Base-by-base conservation (phyloP, 768 basidiomycete species). In the Naganishia onofrii region DNA sequence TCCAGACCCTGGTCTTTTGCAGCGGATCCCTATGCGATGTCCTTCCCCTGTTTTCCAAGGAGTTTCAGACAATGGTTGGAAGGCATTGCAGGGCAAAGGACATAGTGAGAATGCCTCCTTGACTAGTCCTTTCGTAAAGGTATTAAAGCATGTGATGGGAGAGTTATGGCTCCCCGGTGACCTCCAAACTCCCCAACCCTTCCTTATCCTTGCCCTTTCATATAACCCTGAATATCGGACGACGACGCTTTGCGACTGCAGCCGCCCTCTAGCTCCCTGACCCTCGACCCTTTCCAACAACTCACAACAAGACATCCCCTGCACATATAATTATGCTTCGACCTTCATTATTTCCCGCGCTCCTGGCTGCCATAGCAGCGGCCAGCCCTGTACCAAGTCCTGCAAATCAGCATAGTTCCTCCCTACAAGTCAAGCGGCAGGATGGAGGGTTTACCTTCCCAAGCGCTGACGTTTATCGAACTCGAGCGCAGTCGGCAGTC, bases 401-500 rank as follows among this genome's bases (percentile, higher is more conserved):
- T 51, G 3, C 23, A 7, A 51, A 51, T 23, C 21, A 51, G 21
- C 48, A 7, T 4, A n/a, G 21, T 21, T n/a, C 48, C 12, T 21
- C 21, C 23, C 23, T 26, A n/a, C 48, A 26, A 21, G 3, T 23
- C 31, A 58, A 56, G 19, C 57, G 60, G n/a, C 58, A 26, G 26
- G 38, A 63, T 29, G 23, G 21, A 6, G 12, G 19, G 7, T 44
- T n/a, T 26, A 13, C 60, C 1, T 28, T 42, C 21, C 60, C 60
- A 46, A 29, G 26, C 48, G 48, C 48, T 28, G 19, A 26, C 29
- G 38, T 63, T 1, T 87, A 84, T 73, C 84, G 88, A 8, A 88
- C 89, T 71, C 80, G 88, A 58, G 85, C 86, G 73, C 88, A 89
- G 72, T 85, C 85, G 64, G 83, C 84, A 7, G 88, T 89, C 19